Base-by-base conservation (phyloP, 495 filamentous ascomycete species). In the Parachaetomium inaequale region DNA sequence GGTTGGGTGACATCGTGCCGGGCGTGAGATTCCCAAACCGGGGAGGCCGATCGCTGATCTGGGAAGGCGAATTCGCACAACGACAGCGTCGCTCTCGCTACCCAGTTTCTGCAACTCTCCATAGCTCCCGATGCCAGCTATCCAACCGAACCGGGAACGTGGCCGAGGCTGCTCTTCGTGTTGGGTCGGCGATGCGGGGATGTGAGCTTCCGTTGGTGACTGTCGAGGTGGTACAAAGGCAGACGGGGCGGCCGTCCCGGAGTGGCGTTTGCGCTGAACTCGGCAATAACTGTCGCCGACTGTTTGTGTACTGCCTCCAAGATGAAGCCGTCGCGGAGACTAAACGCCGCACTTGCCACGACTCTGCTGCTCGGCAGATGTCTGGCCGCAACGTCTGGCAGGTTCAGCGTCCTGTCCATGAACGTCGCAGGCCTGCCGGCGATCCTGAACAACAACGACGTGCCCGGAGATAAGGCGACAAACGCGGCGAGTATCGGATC, bases 401-500 rank as follows among this genome's bases (percentile, higher is more conserved):
- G 59, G 40, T 79, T 88, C 67, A 82, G 75, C 52, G 72, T 85
- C 38, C 63, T 87, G 54, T 75, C 76, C 56, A 82, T 84, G 72
- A 87, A 86, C 62, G 81, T 87, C 46, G 86, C 86, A 40, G 85
- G 86, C 43, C 74, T 86, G 0, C 84, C 84, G 4, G 74, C 68
- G 14, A 71, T 81, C 54, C 68, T 85, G 58, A 82, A 86, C 58
- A 58, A 59, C 59, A 85, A 84, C 62, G 73, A 69, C 47, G 78
- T 83, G 11, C 77, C 78, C 2, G 83, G 83, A 54, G 76, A 83
- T 66, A 86, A 86, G 66, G 63, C 61, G 11, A 77, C 74, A 23
- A 85, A 82, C 64, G 74, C 80, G 19, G 73, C 69, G 21, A 63
- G 66, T 47, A 81, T 83, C 42, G 85, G 81, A 7, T 68, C 70